Evolutionary conservation across 129 eudicot species (phyloP), one percentile per base, ranked within the genome.

Genomic region (Helianthus annuus): DNA sequence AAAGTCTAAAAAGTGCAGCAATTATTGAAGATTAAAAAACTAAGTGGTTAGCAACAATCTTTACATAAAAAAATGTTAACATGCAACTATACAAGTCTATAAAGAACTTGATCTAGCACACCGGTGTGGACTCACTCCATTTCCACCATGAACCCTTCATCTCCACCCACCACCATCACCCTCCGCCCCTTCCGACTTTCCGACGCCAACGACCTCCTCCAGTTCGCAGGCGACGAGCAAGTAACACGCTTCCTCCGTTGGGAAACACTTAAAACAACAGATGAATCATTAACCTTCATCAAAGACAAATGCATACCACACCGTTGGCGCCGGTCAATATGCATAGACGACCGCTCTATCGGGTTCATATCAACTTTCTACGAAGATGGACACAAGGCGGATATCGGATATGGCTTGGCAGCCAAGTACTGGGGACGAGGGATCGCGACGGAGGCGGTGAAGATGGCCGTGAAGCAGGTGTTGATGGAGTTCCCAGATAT

Each of bases 261-360:
- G 84, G 68, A 74, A 53, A 80, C 84, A 4, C 44, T 80, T 48
- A 74, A 61, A 12, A 49, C 80, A 4, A 76, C 44, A 81, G 78
- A 71, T 0, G 71, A 76, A 48, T 78, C 81, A 0, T 77, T 82
- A 59, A 78, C 76, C 39, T 82, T 82, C 82, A 77, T 84, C 74
- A 72, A 69, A 14, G 80, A 84, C 0, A 80, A 68, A n/a, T 72
- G 80, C 70, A 76, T 76, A 12, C 85, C 85, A 2, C 85, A 84
- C 64, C 80, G 80, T 7, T 84, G 88, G 85, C 72, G 77, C 2
- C 68, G 68, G 38, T 54, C 82, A 3, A 80, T 77, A 55, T 84
- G 85, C 85, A 16, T 84, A 29, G 36, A 76, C 10, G 83, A 77
- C 66, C 78, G 71, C 1, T 69, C 80, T 4, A 38, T 80, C 10